These are phyloP conservation scores for Elaeis guineensis DNA, from an alignment of 176 grass and related monocot species.

Conservation along the genomic window DNA sequence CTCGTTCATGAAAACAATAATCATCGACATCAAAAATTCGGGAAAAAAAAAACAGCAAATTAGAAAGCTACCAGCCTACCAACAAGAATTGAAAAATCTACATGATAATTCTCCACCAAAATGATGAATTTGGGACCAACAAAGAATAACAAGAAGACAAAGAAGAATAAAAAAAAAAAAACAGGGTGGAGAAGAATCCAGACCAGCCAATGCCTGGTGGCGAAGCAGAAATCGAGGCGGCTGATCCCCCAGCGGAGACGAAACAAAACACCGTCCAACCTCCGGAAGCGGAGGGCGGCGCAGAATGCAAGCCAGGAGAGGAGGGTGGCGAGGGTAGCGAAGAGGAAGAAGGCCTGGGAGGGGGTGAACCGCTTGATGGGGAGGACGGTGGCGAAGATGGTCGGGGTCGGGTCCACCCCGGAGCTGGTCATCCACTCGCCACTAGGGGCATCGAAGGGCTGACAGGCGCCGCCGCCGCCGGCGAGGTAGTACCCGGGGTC, in stretches of 20 bases:
- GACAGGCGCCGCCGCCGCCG: constrained; percentile 24
- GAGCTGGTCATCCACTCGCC: constrained; percentile 58
- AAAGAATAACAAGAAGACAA: too few relatives aligned
- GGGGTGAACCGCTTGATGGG: constrained; percentile 65
- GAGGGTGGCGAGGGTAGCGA: constrained; percentile 36
- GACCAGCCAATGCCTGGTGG: constrained; percentile 71
- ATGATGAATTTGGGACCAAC: too few relatives aligned
- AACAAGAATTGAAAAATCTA: too few relatives aligned
- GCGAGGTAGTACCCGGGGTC: constrained; percentile 57
- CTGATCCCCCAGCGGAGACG: constrained; percentile 58
- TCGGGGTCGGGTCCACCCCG: constrained; percentile 37
- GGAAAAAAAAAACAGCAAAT: too few relatives aligned
- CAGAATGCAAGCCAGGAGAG: constrained; percentile 73
- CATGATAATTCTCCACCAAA: too few relatives aligned
- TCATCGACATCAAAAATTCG: too few relatives aligned
- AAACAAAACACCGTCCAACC: constrained; percentile 28
- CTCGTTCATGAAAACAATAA: too few relatives aligned
- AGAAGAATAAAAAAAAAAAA: too few relatives aligned
- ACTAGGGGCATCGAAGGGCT: constrained; percentile 1
- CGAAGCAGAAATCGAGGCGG: constrained; percentile 68
- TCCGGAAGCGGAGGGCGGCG: constrained; percentile 22
- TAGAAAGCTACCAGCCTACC: too few relatives aligned
- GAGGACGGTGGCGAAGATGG: constrained; percentile 56
- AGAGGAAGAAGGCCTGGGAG: constrained; percentile 77
- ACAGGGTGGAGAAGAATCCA: background rate